These are phyloP conservation scores for Stylonectria norvegica DNA, from an alignment of 2,329 filamentous ascomycete genomes.

Conservation along the genomic window DNA sequence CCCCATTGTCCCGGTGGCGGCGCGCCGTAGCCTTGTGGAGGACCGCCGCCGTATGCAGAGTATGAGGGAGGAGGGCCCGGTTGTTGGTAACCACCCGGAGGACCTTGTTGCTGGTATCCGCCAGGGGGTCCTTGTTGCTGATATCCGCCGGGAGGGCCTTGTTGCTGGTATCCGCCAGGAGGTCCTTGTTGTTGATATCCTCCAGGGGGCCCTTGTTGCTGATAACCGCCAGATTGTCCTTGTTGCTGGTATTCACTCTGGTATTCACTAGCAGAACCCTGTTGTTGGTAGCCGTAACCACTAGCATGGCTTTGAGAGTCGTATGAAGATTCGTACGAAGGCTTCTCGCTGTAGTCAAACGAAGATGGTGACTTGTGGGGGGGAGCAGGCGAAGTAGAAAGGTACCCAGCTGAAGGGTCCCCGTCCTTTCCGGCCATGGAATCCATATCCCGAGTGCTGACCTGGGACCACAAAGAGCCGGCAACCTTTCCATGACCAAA, in stretches of 20 bases:
- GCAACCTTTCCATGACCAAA: constrained; percentile 55
- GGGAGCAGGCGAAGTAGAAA: constrained; percentile 39
- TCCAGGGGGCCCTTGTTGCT: constrained; percentile 15
- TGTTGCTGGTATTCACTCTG: no score
- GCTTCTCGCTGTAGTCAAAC: constrained; percentile 42
- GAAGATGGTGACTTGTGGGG: constrained; percentile 30
- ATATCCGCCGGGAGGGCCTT: constrained; percentile 15
- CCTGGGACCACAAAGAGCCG: constrained; percentile 59
- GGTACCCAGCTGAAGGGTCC: constrained; percentile 34
- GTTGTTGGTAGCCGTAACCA: constrained; percentile 25
- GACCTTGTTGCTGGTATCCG: no score
- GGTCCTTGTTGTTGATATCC: no score
- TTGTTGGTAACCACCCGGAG: constrained; percentile 16
- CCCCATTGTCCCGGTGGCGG: constrained; percentile 32
- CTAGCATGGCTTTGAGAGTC: constrained; percentile 18
- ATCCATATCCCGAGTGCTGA: constrained; percentile 55
- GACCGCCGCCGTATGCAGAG: constrained; percentile 32
- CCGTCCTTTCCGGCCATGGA: constrained; percentile 51
- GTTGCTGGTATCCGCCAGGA: no score
- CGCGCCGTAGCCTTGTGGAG: constrained; percentile 27
- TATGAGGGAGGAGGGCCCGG: constrained; percentile 33
- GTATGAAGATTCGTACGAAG: constrained; percentile 23
- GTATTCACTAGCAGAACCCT: constrained; percentile 20
- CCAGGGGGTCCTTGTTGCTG: no score
- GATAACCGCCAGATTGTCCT: constrained; percentile 12